A percentile compares a stretch with the other conserved stretches of the same genome.
These are phyloP conservation scores for Colletotrichum theobromicola DNA, from an alignment of 2,329 filamentous ascomycete genomes.

Conservation along the genomic window DNA sequence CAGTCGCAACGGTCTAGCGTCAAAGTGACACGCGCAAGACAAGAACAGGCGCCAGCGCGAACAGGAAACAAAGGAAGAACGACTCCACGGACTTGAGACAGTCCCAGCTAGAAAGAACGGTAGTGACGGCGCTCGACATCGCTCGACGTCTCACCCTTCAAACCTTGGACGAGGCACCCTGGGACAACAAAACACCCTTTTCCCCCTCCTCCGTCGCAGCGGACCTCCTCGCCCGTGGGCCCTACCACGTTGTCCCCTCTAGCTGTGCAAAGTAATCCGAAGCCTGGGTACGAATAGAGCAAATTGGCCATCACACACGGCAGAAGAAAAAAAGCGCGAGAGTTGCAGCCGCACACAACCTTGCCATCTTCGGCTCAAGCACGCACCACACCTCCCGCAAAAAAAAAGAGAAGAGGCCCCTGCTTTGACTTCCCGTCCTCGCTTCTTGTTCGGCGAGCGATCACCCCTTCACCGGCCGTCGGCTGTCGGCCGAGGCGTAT, in stretches of 20 bases:
- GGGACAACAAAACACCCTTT: background rate
- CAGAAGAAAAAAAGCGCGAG: background rate
- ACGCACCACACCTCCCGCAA: background rate
- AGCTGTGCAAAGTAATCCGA: background rate
- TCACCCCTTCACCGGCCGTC: background rate
- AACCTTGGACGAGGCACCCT: background rate
- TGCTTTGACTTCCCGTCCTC: conserved; percentile 2
- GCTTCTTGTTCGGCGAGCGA: background rate
- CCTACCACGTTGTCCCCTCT: background rate
- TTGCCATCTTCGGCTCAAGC: background rate
- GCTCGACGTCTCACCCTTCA: background rate
- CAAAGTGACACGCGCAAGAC: background rate
- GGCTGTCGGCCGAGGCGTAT: background rate
- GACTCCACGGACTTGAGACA: conserved; percentile 14
- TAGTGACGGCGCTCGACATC: background rate
- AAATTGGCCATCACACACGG: background rate
- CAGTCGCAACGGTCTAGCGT: background rate
- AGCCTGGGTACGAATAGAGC: background rate
- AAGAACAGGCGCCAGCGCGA: no score
- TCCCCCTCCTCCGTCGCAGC: background rate
- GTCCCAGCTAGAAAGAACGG: background rate
- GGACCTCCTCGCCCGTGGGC: background rate
- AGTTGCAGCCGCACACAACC: background rate
- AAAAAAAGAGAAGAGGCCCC: background rate
- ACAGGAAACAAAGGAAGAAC: background rate